Evolutionary conservation across 2,329 filamentous ascomycete species (phyloP).

Genomic region (Aspergillus fischeri): DNA sequence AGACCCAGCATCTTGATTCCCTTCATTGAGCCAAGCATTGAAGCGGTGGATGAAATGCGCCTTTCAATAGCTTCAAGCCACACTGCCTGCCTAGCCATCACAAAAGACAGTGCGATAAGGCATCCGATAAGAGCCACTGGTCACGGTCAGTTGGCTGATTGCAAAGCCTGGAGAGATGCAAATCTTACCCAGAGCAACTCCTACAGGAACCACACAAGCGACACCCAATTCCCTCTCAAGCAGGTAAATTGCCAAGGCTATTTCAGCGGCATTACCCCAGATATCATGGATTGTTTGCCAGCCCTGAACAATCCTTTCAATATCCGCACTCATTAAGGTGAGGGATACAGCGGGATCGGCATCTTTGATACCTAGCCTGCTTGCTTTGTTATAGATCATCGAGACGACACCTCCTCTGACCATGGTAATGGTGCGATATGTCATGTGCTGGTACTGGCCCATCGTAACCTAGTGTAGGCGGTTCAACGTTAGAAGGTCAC

Average conservation of each 20-base stretch:
- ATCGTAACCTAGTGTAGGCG: slow-evolving; percentile 29
- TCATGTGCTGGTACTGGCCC: slow-evolving; percentile 40
- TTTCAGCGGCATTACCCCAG: slow-evolving; percentile 43
- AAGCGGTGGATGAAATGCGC: slow-evolving; percentile 47
- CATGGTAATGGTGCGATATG: slow-evolving; percentile 43
- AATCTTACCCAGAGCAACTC: slow-evolving; percentile 37
- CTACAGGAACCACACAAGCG: slow-evolving; percentile 44
- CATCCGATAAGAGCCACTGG: slow-evolving; percentile 33
- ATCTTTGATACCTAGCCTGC: slow-evolving; percentile 27
- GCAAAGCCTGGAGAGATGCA: slow-evolving; percentile 1
- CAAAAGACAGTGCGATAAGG: slow-evolving; percentile 33
- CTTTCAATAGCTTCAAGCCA: slow-evolving; percentile 51
- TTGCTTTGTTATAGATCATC: slow-evolving; percentile 48
- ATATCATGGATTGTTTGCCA: slow-evolving; percentile 43
- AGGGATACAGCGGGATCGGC: slow-evolving; percentile 36
- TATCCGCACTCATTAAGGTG: slow-evolving; percentile 45
- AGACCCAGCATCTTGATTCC: slow-evolving; percentile 50
- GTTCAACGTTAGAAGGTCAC: not conserved
- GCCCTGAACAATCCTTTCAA: slow-evolving; percentile 42
- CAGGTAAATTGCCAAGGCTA: slow-evolving; percentile 44
- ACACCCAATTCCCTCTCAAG: slow-evolving; percentile 40
- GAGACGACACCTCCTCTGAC: slow-evolving; percentile 43
- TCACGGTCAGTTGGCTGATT: not conserved
- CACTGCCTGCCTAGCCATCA: slow-evolving; percentile 37
- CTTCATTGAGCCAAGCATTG: slow-evolving; percentile 49